Conservation (phyloP, 2,329 filamentous ascomycete species). For the Colletotrichum gloeosporioides region DNA sequence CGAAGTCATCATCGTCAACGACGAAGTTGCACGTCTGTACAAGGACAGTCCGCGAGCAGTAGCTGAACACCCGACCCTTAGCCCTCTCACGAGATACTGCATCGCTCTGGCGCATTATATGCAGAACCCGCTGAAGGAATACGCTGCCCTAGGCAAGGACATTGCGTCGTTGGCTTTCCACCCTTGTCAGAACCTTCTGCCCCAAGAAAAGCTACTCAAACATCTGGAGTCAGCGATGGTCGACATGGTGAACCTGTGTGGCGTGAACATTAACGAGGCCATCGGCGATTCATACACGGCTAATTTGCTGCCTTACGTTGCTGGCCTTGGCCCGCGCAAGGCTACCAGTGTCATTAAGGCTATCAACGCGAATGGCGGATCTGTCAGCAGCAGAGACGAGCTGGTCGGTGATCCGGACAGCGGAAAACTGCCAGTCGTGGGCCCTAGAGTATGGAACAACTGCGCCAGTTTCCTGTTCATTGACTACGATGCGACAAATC, state of each 20-base stretch:
- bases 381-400: conserved; percentile 83
- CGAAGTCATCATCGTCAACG: conserved; percentile 91
- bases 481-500: conserved; percentile 82
- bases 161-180: conserved; percentile 88
- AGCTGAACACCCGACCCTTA: conserved; percentile 80
- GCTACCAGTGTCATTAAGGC: conserved; percentile 77
- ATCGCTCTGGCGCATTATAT: conserved; percentile 88
- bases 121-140: conserved; percentile 96
- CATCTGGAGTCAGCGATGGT: conserved; percentile 96
- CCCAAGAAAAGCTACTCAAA: conserved; percentile 84
- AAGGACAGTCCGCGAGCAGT: conserved; percentile 85
- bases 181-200: conserved; percentile 85
- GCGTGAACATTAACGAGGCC: conserved; percentile 94
- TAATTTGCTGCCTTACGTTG: conserved; percentile 88
- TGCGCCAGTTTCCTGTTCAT: conserved; percentile 95
- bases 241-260: conserved; percentile 96
- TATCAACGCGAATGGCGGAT: conserved; percentile 88
- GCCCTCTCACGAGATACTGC: conserved; percentile 84
- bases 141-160: conserved; percentile 89
- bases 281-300: conserved; percentile 81
- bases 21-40: conserved; percentile 96
- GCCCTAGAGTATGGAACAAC: conserved; percentile 92
- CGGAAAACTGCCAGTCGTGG: conserved; percentile 79
- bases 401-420: conserved; percentile 87
- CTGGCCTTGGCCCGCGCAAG: conserved; percentile 91